These are phyloP conservation scores for Cymodocea nodosa DNA, from an alignment of 116 monocot genomes.

Conservation along the genomic window DNA sequence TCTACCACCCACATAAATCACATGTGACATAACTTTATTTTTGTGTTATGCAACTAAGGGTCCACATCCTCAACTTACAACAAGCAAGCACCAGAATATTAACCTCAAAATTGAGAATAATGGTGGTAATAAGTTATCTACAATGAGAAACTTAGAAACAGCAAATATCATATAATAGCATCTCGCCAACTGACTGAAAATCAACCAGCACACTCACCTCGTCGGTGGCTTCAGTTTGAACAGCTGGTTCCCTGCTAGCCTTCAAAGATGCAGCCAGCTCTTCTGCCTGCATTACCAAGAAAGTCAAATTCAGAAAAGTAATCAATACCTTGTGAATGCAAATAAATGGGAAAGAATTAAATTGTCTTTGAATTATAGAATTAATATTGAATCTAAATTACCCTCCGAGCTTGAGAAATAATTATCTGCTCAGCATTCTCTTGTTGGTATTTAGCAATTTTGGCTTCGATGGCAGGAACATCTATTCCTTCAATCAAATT, in stretches of 20 bases:
- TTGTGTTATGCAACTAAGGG: too few species aligned
- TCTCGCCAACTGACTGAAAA: neutral
- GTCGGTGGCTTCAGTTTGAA: slow-evolving; percentile 31
- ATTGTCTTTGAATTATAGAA: neutral
- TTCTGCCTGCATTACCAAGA: slow-evolving; percentile 56
- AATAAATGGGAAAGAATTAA: neutral
- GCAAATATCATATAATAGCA: neutral
- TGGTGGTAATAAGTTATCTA: neutral
- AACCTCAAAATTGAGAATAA: too few species aligned
- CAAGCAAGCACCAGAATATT: too few species aligned
- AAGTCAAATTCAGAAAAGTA: slow-evolving; percentile 1
- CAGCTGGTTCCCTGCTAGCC: slow-evolving; percentile 40
- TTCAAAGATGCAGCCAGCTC: slow-evolving; percentile 73
- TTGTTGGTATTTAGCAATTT: slow-evolving; percentile 67
- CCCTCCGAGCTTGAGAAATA: slow-evolving; percentile 75
- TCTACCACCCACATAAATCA: too few species aligned
- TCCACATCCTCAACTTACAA: too few species aligned
- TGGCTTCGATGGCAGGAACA: slow-evolving; percentile 71
- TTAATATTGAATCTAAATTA: slow-evolving; percentile 5
- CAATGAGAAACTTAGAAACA: neutral
- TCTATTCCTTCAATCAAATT: slow-evolving; percentile 81
- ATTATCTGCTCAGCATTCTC: slow-evolving; percentile 94
- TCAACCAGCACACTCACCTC: slow-evolving; percentile 27
- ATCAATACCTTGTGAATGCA: neutral
- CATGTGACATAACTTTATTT: too few species aligned